Conservation (phyloP, 2,329 filamentous ascomycete species). For the Parafenestella ontariensis region DNA sequence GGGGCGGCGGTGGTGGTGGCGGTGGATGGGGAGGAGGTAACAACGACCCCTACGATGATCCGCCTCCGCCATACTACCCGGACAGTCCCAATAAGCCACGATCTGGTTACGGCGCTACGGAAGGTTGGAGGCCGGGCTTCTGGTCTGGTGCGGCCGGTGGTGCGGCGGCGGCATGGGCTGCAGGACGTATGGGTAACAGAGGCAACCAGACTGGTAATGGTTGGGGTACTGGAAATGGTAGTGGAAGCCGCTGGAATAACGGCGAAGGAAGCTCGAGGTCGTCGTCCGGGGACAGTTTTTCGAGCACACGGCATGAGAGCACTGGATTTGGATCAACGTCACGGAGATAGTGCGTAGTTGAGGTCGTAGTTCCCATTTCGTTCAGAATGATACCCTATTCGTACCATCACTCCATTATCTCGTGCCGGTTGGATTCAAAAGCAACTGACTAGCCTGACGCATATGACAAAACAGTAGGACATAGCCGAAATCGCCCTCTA, state of each 20-base stretch:
- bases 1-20: conserved; percentile 52
- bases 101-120: conserved; percentile 28
- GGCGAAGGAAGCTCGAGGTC: conserved; percentile 47
- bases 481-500: too few relatives aligned
- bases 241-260: conserved; percentile 42
- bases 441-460: too few relatives aligned
- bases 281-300: conserved; percentile 46
- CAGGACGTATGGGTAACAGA: conserved; percentile 56
- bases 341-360: conserved; percentile 32
- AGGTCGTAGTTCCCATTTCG: conserved; percentile 15
- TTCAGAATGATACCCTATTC: conserved; percentile 41
- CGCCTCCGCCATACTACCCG: conserved; percentile 58
- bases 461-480: too few relatives aligned
- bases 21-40: conserved; percentile 48
- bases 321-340: conserved; percentile 76
- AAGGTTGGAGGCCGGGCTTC: conserved; percentile 75
- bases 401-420: not conserved
- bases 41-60: conserved; percentile 52
- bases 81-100: conserved; percentile 29
- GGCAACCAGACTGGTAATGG: conserved; percentile 50
- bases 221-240: conserved; percentile 39
- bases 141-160: conserved; percentile 74
- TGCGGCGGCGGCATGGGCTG: conserved; percentile 72
- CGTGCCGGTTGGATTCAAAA: not conserved
- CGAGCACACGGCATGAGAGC: conserved; percentile 66